Evolutionary conservation across 345 rosid genomes (phyloP), one percentile per base, ranked within the genome.

Genomic region (Turnera subulata): DNA sequence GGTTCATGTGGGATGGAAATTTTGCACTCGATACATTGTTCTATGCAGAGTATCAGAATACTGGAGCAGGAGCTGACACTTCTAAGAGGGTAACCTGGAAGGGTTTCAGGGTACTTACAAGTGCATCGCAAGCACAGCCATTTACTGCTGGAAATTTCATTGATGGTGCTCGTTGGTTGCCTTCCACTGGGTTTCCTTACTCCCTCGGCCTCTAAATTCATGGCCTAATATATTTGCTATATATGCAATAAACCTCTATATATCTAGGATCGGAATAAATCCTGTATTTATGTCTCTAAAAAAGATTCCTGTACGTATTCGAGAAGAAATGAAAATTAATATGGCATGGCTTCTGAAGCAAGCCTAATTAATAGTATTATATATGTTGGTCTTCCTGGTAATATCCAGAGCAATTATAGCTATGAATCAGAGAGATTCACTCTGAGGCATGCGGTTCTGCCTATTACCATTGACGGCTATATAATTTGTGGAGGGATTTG

Each of bases 131-230:
- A 67, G 90, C 79, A 5, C 72, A 57, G n/a, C 40, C 25, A 0
- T 88, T 59, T 24, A 82, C 90, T 0, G 81, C 85, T 19, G 69
- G 63, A 56, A 71, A 51, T 71, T 88, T 88, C 68, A 81, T 88
- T 45, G 59, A 71, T 5, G 92, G 86, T 20, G 67, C 16, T 12
- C 65, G 47, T 38, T 83, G 96, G 96, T 66, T 88, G 42, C 35
- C 45, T 8, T 50, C 82, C 29, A 85, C 96, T 8, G 90, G 88
- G 17, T 85, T 88, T 20, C 93, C 93, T 25, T 85, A 49, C 79
- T 69, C 61, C 25, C 80, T 78, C 9, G 81, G 71, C 53, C 81
- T 85, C 24, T 76, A 51, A n/a, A n/a, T n/a, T n/a, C n/a, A n/a
- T n/a, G n/a, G n/a, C n/a, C n/a, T n/a, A n/a, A n/a, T n/a, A n/a